phyloP scores from a whole-genome alignment of 2,329 filamentous ascomycete species.

The Emergomyces africanus region DNA sequence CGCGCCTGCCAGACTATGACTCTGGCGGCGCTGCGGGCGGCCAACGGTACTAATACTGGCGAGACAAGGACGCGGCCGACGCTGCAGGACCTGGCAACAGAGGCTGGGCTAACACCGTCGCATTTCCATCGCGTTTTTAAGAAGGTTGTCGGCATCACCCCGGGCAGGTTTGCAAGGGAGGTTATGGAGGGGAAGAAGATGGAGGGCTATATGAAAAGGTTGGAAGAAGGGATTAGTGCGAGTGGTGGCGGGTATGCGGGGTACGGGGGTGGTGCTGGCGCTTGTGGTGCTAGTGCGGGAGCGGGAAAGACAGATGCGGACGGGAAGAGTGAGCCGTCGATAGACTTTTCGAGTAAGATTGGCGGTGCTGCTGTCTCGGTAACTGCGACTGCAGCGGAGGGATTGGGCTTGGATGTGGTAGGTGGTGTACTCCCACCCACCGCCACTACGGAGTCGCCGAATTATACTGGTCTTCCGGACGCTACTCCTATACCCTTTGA shows the following conservation, averaged over 20 bases:
- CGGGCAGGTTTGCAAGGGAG: constrained; percentile 26
- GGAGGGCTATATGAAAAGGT: constrained; percentile 3
- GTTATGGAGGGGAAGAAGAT: constrained; percentile 10
- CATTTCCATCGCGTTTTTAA: constrained; percentile 46
- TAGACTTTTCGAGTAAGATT: neutral
- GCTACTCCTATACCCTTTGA: constrained; percentile 4
- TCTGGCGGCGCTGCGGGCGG: constrained; percentile 9
- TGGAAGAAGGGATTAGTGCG: constrained; percentile 8
- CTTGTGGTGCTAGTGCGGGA: neutral
- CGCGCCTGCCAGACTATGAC: constrained; percentile 22
- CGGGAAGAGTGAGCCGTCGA: neutral
- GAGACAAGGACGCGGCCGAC: constrained; percentile 19
- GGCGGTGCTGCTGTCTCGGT: neutral
- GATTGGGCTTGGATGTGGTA: neutral
- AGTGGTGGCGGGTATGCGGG: constrained; percentile 6
- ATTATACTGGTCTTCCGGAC: neutral
- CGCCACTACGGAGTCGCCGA: neutral
- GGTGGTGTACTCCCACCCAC: neutral
- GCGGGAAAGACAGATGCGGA: neutral
- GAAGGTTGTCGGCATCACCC: constrained; percentile 38
- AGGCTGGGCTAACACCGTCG: constrained; percentile 37
- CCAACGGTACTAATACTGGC: neutral
- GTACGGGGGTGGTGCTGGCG: neutral
- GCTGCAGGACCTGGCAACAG: constrained; percentile 34
- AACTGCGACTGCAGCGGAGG: neutral